Conservation (phyloP, 257 asterid species). For the Plectranthus barbatus region DNA sequence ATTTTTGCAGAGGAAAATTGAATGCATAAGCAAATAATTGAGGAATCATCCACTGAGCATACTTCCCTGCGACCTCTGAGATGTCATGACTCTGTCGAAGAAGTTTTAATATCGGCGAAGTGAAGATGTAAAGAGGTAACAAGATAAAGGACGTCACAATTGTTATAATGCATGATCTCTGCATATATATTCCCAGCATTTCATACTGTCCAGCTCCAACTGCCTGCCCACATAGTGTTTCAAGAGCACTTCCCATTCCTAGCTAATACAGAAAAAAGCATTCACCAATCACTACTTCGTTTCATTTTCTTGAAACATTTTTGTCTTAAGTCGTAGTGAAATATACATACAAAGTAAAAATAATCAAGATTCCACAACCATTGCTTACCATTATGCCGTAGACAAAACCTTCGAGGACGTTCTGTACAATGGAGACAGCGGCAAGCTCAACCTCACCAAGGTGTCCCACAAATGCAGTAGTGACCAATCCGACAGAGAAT, state of each 20-base stretch:
- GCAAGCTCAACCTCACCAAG: conserved; percentile 70
- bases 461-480: conserved; percentile 63
- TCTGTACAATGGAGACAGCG: conserved; percentile 71
- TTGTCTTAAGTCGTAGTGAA: no score
- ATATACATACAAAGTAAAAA: no score
- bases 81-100: conserved; percentile 37
- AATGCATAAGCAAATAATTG: conserved; percentile 70
- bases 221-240: conserved; percentile 86
- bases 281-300: neutral
- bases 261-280: conserved; percentile 34
- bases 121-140: conserved; percentile 53
- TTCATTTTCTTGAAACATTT: neutral
- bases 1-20: conserved; percentile 73
- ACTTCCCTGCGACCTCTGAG: conserved; percentile 56
- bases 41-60: conserved; percentile 62
- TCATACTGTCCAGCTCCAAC: conserved; percentile 61
- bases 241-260: conserved; percentile 95
- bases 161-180: conserved; percentile 67
- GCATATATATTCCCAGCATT: conserved; percentile 68
- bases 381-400: conserved; percentile 62
- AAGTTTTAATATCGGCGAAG: conserved; percentile 39
- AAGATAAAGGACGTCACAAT: conserved; percentile 37
- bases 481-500: conserved; percentile 62
- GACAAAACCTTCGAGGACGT: conserved; percentile 76
- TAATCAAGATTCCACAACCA: neutral